A percentile compares a stretch with the other conserved stretches of the same genome.
Conservation (phyloP, 2,329 filamentous ascomycete species). For the Arthroderma uncinatum region DNA sequence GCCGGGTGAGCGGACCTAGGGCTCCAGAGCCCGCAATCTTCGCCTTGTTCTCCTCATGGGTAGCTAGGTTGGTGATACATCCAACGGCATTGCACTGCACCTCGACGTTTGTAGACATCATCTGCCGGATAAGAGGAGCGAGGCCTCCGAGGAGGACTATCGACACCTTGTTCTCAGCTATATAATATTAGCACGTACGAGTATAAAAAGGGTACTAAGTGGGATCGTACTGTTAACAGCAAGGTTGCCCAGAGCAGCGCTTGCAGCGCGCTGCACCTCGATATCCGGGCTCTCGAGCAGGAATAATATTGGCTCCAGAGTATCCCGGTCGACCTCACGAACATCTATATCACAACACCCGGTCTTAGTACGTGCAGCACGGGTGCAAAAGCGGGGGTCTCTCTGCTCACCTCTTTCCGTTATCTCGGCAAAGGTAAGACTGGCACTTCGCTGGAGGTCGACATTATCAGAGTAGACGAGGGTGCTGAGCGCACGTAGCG, state of each 20-base stretch:
- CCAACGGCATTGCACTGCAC: constrained; percentile 98
- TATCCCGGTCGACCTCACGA: constrained; percentile 85
- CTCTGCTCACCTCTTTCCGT: constrained; percentile 71
- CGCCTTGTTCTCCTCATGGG: constrained; percentile 97
- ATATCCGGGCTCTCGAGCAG: constrained; percentile 91
- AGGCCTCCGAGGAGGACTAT: constrained; percentile 90
- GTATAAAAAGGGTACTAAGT: constrained; percentile 7
- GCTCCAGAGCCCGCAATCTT: constrained; percentile 95
- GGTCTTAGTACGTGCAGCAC: background rate
- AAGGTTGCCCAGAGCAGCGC: constrained; percentile 87
- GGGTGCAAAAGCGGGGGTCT: background rate
- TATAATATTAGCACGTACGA: background rate
- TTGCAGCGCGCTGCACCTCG: constrained; percentile 92
- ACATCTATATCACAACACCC: constrained; percentile 55
- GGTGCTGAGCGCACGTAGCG: constrained; percentile 83
- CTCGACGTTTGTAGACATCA: constrained; percentile 96
- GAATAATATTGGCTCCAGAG: constrained; percentile 89
- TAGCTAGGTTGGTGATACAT: constrained; percentile 96
- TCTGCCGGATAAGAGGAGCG: constrained; percentile 85
- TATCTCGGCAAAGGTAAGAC: constrained; percentile 96
- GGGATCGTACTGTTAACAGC: constrained; percentile 77
- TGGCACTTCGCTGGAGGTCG: constrained; percentile 91
- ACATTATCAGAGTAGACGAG: constrained; percentile 98
- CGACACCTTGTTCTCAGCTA: constrained; percentile 93
- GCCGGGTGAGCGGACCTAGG: constrained; percentile 73